Conservation (phyloP, 768 basidiomycete species). For the Serendipita sp. region DNA sequence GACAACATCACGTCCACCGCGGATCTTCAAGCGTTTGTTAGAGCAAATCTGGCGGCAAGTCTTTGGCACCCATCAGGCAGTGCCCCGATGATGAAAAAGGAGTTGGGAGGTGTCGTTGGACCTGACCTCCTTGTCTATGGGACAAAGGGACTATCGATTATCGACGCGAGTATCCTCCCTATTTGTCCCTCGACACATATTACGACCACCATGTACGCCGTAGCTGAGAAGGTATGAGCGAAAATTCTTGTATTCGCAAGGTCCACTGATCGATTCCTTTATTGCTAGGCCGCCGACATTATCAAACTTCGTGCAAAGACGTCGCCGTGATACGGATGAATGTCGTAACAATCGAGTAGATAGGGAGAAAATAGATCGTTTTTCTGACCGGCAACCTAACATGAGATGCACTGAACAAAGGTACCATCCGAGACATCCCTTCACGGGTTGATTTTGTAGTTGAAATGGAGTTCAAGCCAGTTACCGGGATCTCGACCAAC, state of each 20-base stretch:
- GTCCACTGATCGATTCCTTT: neutral
- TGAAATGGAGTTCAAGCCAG: no score
- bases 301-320: neutral
- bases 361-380: no score
- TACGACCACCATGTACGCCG: conserved; percentile 13
- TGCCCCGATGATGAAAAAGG: neutral
- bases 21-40: neutral
- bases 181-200: conserved; percentile 11
- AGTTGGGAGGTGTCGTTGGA: neutral
- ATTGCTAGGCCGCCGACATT: neutral
- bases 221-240: conserved; percentile 13
- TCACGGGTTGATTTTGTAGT: no score
- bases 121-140: conserved; percentile 3
- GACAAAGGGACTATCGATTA: neutral
- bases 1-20: neutral
- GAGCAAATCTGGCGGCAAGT: neutral
- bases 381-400: no score
- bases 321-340: no score
- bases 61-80: conserved; percentile 13
- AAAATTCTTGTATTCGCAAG: conserved; percentile 12
- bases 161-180: conserved; percentile 14
- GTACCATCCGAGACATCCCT: no score
- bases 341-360: no score
- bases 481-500: no score
- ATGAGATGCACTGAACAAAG: no score